phyloP scores from a whole-genome alignment of 2,329 filamentous ascomycete genomes.

The Penicillium sp. region DNA sequence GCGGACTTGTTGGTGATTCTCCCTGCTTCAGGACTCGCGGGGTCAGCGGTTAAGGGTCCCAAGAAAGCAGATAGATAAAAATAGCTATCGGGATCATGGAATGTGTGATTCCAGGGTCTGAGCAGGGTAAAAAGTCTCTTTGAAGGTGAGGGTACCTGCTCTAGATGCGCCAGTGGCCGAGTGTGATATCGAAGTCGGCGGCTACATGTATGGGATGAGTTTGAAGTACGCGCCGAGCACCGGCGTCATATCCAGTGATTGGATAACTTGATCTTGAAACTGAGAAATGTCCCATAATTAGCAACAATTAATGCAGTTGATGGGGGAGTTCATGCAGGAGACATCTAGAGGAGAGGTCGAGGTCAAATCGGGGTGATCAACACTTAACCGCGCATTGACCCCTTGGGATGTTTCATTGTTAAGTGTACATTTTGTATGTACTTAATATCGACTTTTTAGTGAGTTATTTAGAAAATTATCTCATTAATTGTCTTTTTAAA shows the following conservation, averaged over 20 bases:
- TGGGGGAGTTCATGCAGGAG: not conserved
- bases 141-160: constrained; percentile 1
- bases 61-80: constrained; percentile 17
- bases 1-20: constrained; percentile 14
- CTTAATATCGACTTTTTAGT: not conserved
- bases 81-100: constrained; percentile 16
- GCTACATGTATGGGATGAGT: constrained; percentile 21
- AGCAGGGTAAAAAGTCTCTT: not conserved
- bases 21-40: constrained; percentile 20
- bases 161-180: constrained; percentile 5
- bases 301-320: constrained; percentile 12
- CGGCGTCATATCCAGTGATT: constrained; percentile 12
- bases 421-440: not conserved
- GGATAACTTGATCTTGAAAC: constrained; percentile 1
- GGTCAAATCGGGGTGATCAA: not conserved
- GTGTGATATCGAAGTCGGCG: constrained; percentile 23
- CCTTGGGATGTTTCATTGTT: not conserved
- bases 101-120: constrained; percentile 7
- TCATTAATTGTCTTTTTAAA: constrained; percentile 12
- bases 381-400: constrained; percentile 3
- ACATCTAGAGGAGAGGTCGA: not conserved
- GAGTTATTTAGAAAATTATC: constrained; percentile 5
- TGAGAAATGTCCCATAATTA: constrained; percentile 25
- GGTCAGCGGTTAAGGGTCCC: constrained; percentile 18
- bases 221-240: constrained; percentile 23